A percentile compares a stretch with the other conserved stretches of the same genome.
Conservation (phyloP, 1,139 yeast species). For the Magnusiomyces ingens region DNA sequence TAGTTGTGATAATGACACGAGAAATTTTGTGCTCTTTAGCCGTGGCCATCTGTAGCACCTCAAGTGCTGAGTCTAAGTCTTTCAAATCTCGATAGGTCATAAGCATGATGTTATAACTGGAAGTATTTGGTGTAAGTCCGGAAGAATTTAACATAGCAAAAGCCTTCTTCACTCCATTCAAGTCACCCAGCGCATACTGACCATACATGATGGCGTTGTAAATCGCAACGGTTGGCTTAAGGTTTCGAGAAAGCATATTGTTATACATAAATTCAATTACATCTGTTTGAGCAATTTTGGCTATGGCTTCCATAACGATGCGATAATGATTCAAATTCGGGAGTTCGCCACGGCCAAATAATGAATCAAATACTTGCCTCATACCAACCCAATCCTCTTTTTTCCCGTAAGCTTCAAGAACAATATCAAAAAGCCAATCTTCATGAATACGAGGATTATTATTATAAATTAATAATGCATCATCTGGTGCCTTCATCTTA, state of each 20-base stretch:
- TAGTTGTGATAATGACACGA: constrained; percentile 23
- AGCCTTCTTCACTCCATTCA: constrained; percentile 39
- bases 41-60: constrained; percentile 26
- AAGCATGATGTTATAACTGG: constrained; percentile 26
- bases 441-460: constrained; percentile 29
- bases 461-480: constrained; percentile 39
- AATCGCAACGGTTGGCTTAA: constrained; percentile 45
- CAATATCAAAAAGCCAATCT: constrained; percentile 23
- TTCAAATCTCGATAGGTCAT: constrained; percentile 26
- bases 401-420: constrained; percentile 42
- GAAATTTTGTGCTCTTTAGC: constrained; percentile 24
- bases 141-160: constrained; percentile 38
- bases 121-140: constrained; percentile 32
- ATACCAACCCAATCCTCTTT: constrained; percentile 52
- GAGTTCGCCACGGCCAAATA: constrained; percentile 50
- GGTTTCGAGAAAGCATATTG: constrained; percentile 40
- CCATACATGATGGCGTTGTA: constrained; percentile 42
- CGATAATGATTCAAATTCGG: constrained; percentile 57
- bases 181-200: constrained; percentile 42
- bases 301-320: constrained; percentile 57
- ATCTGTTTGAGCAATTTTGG: constrained; percentile 48
- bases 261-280: constrained; percentile 49
- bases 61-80: constrained; percentile 30
- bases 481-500: constrained; percentile 37
- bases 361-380: constrained; percentile 54